A percentile compares a stretch with the other conserved stretches of the same genome.
Conservation (phyloP, 345 rosid species). For the Acer yangbiense region DNA sequence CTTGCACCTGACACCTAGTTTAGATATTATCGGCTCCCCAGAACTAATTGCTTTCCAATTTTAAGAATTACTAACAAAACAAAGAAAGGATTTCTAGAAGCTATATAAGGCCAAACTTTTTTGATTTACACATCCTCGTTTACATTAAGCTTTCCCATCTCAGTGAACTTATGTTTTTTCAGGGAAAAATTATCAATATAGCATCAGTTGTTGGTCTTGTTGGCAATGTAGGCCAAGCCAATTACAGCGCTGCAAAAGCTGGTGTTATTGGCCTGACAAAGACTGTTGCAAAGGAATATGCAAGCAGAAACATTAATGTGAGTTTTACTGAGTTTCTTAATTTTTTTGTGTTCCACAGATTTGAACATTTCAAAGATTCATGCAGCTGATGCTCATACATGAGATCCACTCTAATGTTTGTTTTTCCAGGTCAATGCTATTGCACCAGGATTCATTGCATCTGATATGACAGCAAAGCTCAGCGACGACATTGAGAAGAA, state of each 20-base stretch:
- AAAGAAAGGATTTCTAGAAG: background rate
- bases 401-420: background rate
- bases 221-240: slow-evolving; percentile 96
- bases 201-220: slow-evolving; percentile 95
- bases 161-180: slow-evolving; percentile 23
- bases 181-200: slow-evolving; percentile 91
- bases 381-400: slow-evolving; percentile 1
- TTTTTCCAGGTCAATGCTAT: slow-evolving; percentile 77
- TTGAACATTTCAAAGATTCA: background rate
- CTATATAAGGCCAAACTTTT: background rate
- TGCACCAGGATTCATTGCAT: slow-evolving; percentile 95
- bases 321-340: slow-evolving; percentile 23
- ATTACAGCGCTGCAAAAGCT: slow-evolving; percentile 97
- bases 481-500: slow-evolving; percentile 92
- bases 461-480: slow-evolving; percentile 95
- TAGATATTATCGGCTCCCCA: background rate
- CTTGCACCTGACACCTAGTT: background rate
- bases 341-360: slow-evolving; percentile 8
- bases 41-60: background rate
- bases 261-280: slow-evolving; percentile 96
- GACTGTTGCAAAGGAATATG: slow-evolving; percentile 83
- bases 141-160: too few relatives aligned
- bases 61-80: background rate
- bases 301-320: slow-evolving; percentile 89
- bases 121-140: background rate